Evolutionary conservation across 2,329 filamentous ascomycete genomes (phyloP), one percentile per base, ranked within the genome.

Genomic region (Huntiella decipiens): DNA sequence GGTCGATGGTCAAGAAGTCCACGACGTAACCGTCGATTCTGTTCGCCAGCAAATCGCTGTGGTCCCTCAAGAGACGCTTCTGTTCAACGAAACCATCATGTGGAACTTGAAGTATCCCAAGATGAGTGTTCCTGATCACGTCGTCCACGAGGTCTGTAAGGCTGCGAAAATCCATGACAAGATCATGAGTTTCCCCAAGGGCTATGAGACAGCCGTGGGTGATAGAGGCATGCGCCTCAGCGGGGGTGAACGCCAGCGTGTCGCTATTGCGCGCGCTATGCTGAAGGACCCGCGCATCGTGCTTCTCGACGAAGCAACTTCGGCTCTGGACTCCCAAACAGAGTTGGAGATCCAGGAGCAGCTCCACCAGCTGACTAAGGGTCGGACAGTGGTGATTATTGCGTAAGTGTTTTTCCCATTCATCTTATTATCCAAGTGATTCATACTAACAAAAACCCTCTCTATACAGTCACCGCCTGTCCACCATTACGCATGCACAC

Each of bases 31-130:
- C 1, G 95, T 96, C 54, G 84, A 95, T 61, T 94, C 86, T n/a
- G 70, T 98, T 47, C 77, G 91, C 53, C 73, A 74, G 50, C 81
- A 87, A 58, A 95, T 98, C 56, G 91, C 91, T 17, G 88, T 98
- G 38, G 91, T 98, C 5, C 91, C 91, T 1, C 91, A 98, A 60
- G 91, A 98, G 56, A 95, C 88, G 4, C 82, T 93, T 4, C 68
- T 95, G 38, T 95, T 95, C 70, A 94, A 94, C 59, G 87, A 94
- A 60, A 81, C 82, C 1, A 66, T 95, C 52, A 91, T 94, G 84
- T 94, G 93, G 64, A 95, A 95, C 57, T 67, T 95, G 51, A 81
- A 78, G 58, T 94, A 95, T 58, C 86, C 87, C 50, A 88, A 88
- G 52, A 82, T 83, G 38, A 61, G 71, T 22, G 85, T 81, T 8